Conservation (phyloP, 208 protist genomes). For the Leishmania turanica region DNA sequence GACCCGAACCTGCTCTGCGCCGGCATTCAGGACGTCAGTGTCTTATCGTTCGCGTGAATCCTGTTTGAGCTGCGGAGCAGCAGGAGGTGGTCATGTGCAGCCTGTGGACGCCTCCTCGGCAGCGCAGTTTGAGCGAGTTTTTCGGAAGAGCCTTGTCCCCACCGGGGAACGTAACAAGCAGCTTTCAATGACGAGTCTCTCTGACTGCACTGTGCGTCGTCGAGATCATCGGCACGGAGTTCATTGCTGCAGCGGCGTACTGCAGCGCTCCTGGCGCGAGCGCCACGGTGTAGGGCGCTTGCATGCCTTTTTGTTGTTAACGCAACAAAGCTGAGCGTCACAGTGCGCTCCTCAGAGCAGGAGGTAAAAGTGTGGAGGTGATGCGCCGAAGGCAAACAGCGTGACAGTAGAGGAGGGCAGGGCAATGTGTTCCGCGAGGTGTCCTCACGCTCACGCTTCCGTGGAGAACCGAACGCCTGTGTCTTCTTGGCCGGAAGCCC, state of each 20-base stretch:
- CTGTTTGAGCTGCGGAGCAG: conserved; percentile 86
- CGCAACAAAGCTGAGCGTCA: not conserved
- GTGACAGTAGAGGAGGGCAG: not conserved
- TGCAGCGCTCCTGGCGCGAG: not conserved
- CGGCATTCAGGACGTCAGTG: conserved; percentile 93
- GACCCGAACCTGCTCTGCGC: conserved; percentile 96
- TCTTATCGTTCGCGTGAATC: conserved; percentile 90
- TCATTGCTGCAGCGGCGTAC: conserved; percentile 50
- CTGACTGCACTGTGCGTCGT: conserved; percentile 39
- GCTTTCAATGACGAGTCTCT: conserved; percentile 2
- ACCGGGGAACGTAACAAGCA: not conserved
- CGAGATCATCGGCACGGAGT: conserved; percentile 64
- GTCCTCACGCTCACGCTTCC: not conserved
- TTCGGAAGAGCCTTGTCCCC: not conserved
- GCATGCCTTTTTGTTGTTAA: conserved; percentile 30
- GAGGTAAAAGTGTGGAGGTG: not conserved
- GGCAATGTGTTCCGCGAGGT: not conserved
- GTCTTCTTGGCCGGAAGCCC: not conserved
- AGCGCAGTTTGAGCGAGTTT: conserved; percentile 30
- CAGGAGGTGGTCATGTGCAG: conserved; percentile 92
- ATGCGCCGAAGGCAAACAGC: no score
- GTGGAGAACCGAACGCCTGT: not conserved
- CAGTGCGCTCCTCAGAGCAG: not conserved
- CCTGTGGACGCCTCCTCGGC: conserved; percentile 34
- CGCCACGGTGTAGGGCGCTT: conserved; percentile 17